phyloP scores from a whole-genome alignment of 306 rosid genomes.

The Pterocarpus santalinus region DNA sequence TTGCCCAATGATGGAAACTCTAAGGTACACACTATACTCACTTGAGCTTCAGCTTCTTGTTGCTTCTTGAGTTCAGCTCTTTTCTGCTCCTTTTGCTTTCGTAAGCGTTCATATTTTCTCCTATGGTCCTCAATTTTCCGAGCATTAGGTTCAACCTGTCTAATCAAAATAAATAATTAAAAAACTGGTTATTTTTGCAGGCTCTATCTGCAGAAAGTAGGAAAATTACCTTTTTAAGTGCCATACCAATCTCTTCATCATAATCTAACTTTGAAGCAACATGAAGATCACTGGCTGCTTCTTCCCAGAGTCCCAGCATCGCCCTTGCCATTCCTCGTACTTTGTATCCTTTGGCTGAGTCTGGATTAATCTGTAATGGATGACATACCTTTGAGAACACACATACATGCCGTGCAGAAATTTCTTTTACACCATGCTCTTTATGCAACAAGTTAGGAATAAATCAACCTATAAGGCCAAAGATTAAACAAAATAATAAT shows the following conservation, averaged over 20 bases:
- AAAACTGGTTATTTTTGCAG: not conserved
- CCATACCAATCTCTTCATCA: conserved; percentile 77
- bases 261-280: conserved; percentile 78
- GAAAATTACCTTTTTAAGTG: conserved; percentile 70
- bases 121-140: conserved; percentile 79
- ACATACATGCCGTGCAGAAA: not conserved
- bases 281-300: conserved; percentile 76
- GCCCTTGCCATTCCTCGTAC: conserved; percentile 82
- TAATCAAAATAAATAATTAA: conserved; percentile 39
- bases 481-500: not conserved
- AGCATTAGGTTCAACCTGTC: conserved; percentile 83
- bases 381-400: conserved; percentile 22
- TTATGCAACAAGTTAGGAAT: conserved; percentile 26
- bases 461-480: conserved; percentile 9
- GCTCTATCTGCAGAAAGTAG: conserved; percentile 5
- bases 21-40: conserved; percentile 44
- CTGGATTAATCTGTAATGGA: conserved; percentile 75
- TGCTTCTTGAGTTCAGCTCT: conserved; percentile 63
- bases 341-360: conserved; percentile 91
- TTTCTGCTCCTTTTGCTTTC: conserved; percentile 67
- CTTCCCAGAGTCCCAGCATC: conserved; percentile 82
- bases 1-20: conserved; percentile 4
- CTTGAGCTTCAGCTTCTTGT: conserved; percentile 61
- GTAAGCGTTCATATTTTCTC: conserved; percentile 69
- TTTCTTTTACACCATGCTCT: not conserved